phyloP scores from a whole-genome alignment of 2,329 filamentous ascomycete species.

The Fusarium praegraminearum region DNA sequence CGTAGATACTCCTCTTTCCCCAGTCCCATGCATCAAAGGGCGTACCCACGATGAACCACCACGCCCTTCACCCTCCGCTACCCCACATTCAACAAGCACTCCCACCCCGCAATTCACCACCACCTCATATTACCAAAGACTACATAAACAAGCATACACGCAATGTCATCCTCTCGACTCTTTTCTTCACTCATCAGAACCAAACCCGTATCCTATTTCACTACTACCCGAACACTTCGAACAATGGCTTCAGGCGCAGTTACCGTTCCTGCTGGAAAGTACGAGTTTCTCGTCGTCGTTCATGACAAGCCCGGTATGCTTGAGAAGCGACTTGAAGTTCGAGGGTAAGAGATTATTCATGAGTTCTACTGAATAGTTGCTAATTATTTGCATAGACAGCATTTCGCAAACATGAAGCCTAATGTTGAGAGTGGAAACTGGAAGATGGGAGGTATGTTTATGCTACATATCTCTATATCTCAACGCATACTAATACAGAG shows the following conservation, averaged over 20 bases:
- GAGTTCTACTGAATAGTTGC: background rate
- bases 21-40: constrained; percentile 15
- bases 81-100: constrained; percentile 22
- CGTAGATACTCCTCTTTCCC: background rate
- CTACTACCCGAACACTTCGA: constrained; percentile 46
- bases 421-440: constrained; percentile 66
- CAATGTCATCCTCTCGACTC: constrained; percentile 35
- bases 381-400: constrained; percentile 50
- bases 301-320: constrained; percentile 73
- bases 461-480: background rate
- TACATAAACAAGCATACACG: constrained; percentile 19
- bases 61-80: constrained; percentile 26
- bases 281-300: constrained; percentile 76
- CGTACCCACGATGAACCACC: constrained; percentile 16
- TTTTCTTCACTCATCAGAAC: constrained; percentile 19
- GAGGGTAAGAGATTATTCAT: constrained; percentile 58
- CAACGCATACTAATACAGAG: background rate
- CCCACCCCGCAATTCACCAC: constrained; percentile 29
- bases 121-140: background rate
- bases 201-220: constrained; percentile 7
- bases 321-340: constrained; percentile 71
- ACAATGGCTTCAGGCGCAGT: constrained; percentile 48
- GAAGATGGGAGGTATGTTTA: constrained; percentile 71
- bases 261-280: constrained; percentile 53
- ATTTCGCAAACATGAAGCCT: constrained; percentile 68